Evolutionary conservation across 768 basidiomycete species (phyloP).

Genomic region (Phanerochaete sordida): DNA sequence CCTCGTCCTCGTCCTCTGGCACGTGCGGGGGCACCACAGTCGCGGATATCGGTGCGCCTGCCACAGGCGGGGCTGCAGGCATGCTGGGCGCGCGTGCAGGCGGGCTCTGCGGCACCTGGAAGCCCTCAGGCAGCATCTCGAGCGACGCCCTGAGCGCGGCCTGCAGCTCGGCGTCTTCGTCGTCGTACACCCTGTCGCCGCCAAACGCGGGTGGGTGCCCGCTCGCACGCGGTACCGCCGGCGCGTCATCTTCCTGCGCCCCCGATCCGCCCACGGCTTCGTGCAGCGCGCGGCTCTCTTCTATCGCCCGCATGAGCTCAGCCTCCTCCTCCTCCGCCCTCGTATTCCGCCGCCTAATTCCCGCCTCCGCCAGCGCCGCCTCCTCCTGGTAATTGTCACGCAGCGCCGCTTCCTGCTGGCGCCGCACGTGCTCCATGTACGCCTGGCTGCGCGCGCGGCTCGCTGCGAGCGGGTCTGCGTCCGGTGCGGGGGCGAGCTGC

Average conservation of each 20-base stretch:
- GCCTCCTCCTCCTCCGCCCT: slow-evolving; percentile 48
- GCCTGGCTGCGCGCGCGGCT: slow-evolving; percentile 62
- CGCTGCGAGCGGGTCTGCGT: slow-evolving; percentile 56
- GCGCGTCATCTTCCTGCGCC: slow-evolving; percentile 22
- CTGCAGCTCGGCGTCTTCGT: slow-evolving; percentile 85
- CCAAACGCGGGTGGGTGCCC: slow-evolving; percentile 12
- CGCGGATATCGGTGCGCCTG: too few relatives aligned
- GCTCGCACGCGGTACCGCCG: slow-evolving; percentile 17
- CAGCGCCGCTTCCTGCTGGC: slow-evolving; percentile 65
- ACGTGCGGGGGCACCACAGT: too few relatives aligned
- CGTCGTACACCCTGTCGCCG: slow-evolving; percentile 61
- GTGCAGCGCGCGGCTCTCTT: slow-evolving; percentile 51
- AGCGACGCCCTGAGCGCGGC: slow-evolving; percentile 84
- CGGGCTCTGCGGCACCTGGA: slow-evolving; percentile 29
- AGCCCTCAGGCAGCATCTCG: slow-evolving; percentile 56
- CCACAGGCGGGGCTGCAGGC: too few relatives aligned
- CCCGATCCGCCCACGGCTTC: slow-evolving; percentile 25
- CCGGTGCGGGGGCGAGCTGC: slow-evolving; percentile 11
- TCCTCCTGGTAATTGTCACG: slow-evolving; percentile 49
- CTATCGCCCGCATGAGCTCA: slow-evolving; percentile 55
- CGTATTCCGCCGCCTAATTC: neutral
- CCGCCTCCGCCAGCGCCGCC: slow-evolving; percentile 19
- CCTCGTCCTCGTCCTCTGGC: slow-evolving; percentile 30
- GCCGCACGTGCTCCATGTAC: slow-evolving; percentile 60
- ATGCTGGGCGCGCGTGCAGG: slow-evolving; percentile 2